Evolutionary conservation across 129 eudicot genomes (phyloP).

Genomic region (Centella asiatica): DNA sequence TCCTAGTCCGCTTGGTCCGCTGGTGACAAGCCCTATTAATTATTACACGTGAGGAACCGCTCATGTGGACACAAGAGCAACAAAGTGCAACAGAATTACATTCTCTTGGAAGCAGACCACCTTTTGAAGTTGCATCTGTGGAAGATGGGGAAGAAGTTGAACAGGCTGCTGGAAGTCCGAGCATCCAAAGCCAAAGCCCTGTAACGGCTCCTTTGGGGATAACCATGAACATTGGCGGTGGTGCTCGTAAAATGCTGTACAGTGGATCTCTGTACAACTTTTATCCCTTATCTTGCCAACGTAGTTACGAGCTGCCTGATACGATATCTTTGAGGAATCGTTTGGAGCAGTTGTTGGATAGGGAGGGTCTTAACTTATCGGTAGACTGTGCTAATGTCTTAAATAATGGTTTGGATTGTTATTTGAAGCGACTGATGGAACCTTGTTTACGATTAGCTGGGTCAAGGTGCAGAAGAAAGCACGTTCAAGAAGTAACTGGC

Average conservation of each 20-base stretch:
- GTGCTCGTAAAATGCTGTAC: constrained; percentile 32
- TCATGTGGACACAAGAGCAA: constrained; percentile 47
- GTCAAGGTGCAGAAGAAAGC: constrained; percentile 24
- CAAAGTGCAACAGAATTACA: constrained; percentile 78
- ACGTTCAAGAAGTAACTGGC: constrained; percentile 1
- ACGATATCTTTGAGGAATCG: constrained; percentile 42
- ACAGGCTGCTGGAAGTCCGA: constrained; percentile 52
- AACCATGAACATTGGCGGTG: constrained; percentile 28
- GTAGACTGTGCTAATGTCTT: constrained; percentile 50
- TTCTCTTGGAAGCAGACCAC: constrained; percentile 82
- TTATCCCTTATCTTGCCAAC: constrained; percentile 33
- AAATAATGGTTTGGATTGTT: constrained; percentile 69
- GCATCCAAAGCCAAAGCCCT: constrained; percentile 60
- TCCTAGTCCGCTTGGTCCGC: constrained; percentile 76
- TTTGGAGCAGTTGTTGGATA: constrained; percentile 53
- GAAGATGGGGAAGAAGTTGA: constrained; percentile 96
- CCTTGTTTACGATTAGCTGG: constrained; percentile 55
- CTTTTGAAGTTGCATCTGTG: constrained; percentile 51
- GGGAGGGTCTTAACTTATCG: constrained; percentile 49
- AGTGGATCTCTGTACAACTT: constrained; percentile 2
- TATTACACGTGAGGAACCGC: constrained; percentile 27
- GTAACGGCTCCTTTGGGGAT: constrained; percentile 84
- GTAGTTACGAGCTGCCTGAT: constrained; percentile 51
- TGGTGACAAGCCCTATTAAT: constrained; percentile 41
- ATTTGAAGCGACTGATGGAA: constrained; percentile 64